These are phyloP conservation scores for Mycena floridula DNA, from an alignment of 768 basidiomycete genomes.

Conservation along the genomic window DNA sequence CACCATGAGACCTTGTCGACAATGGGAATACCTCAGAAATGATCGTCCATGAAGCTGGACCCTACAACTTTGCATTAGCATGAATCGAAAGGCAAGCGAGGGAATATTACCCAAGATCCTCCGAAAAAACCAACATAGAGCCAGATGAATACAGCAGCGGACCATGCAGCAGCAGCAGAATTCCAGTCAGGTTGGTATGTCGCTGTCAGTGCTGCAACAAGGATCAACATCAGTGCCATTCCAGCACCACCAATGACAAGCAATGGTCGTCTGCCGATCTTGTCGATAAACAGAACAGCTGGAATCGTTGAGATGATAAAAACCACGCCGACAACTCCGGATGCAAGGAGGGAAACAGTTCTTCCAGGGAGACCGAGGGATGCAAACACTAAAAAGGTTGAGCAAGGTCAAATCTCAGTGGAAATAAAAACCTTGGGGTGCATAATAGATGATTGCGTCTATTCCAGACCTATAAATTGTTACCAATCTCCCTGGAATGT, in stretches of 20 bases:
- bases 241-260: slow-evolving; percentile 33
- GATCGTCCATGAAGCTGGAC: slow-evolving; percentile 20
- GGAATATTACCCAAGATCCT: slow-evolving; percentile 21
- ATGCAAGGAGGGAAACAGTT: slow-evolving; percentile 35
- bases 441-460: slow-evolving; percentile 14
- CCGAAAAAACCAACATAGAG: slow-evolving; percentile 33
- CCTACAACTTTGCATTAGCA: slow-evolving; percentile 8
- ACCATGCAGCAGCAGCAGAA: slow-evolving; percentile 18
- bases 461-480: slow-evolving; percentile 17
- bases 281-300: slow-evolving; percentile 29
- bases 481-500: background rate
- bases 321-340: slow-evolving; percentile 28
- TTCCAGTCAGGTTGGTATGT: slow-evolving; percentile 16
- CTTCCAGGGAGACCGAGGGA: slow-evolving; percentile 33
- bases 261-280: slow-evolving; percentile 31
- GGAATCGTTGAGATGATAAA: slow-evolving; percentile 29
- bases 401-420: too few species aligned
- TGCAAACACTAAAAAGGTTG: slow-evolving; percentile 23
- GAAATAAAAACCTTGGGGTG: too few species aligned
- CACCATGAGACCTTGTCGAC: slow-evolving; percentile 32
- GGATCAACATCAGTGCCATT: slow-evolving; percentile 16
- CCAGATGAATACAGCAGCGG: slow-evolving; percentile 28
- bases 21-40: slow-evolving; percentile 37
- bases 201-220: slow-evolving; percentile 10
- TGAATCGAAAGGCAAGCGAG: background rate